These are phyloP conservation scores for Arachnomyces sp. DNA, from an alignment of 2,329 filamentous ascomycete species.

Conservation along the genomic window DNA sequence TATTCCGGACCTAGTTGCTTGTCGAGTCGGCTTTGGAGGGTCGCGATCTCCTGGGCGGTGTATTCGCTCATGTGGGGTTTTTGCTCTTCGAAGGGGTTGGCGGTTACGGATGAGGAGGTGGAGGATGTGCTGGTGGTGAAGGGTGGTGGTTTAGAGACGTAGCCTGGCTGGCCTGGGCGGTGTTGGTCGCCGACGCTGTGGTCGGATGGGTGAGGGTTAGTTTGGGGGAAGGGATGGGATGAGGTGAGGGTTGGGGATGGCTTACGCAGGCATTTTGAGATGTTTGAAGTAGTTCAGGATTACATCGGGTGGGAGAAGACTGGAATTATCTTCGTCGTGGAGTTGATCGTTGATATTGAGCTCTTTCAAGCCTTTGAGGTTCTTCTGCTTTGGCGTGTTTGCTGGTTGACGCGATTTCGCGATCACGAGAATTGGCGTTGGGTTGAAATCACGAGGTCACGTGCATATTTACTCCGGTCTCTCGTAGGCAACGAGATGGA, in stretches of 20 bases:
- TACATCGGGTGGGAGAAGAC: neutral
- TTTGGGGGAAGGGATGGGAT: neutral
- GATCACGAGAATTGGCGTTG: too few relatives aligned
- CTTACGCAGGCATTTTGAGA: slow-evolving; percentile 40
- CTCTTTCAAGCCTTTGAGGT: neutral
- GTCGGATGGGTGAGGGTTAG: slow-evolving; percentile 7
- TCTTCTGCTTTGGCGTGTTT: too few relatives aligned
- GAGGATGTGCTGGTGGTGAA: slow-evolving; percentile 33
- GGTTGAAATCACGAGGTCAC: too few relatives aligned
- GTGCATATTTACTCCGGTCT: too few relatives aligned
- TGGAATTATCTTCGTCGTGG: too few relatives aligned
- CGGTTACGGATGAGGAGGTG: slow-evolving; percentile 27
- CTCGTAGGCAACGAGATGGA: too few relatives aligned
- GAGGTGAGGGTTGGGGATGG: neutral
- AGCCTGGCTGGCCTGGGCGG: slow-evolving; percentile 30
- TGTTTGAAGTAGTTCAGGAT: neutral
- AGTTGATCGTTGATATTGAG: neutral
- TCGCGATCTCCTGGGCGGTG: slow-evolving; percentile 84
- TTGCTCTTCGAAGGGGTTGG: slow-evolving; percentile 74
- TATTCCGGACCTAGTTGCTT: slow-evolving; percentile 95
- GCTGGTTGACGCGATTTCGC: too few relatives aligned
- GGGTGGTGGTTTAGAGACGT: neutral
- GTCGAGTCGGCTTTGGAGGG: slow-evolving; percentile 75
- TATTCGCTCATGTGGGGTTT: slow-evolving; percentile 65
- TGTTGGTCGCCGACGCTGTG: slow-evolving; percentile 62